Evolutionary conservation across 176 grass and related monocot species (phyloP), one percentile per base, ranked within the genome.

Genomic region (Canna indica): DNA sequence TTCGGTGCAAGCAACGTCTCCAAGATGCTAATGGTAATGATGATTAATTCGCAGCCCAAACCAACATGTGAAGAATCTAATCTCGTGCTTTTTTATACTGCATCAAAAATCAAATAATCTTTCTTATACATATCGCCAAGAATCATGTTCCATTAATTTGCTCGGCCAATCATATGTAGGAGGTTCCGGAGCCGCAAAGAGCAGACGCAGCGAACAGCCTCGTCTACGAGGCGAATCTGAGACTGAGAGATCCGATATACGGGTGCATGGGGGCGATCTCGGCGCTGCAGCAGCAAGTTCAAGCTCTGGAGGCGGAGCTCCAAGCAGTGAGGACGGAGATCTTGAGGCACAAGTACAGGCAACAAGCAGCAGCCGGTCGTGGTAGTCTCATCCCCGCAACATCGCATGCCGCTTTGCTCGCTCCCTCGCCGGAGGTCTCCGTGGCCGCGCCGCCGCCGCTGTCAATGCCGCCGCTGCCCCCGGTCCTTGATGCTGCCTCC

Each of bases 1-100:
- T 97, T 97, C 75, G 94, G 94, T 44, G 89, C 89, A 59, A 92
- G 86, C 89, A 97, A 97, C 57, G 84, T 97, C 80, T 97, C 93
- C 82, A 97, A 97, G 88, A 81, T 97, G 85, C 88, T 97, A 65
- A 57, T 90, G 86, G 93, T 92, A 74, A 15, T 18, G 47, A 18
- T 50, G 16, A 26, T 30, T 30, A 13, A 30, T 24, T 27, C 29
- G 12, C n/a, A n/a, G n/a, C n/a, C n/a, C n/a, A n/a, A n/a, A n/a
- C n/a, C n/a, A n/a, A n/a, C n/a, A n/a, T n/a, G n/a, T n/a, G n/a
- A n/a, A n/a, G n/a, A n/a, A n/a, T n/a, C n/a, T n/a, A n/a, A n/a
- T n/a, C n/a, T n/a, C n/a, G n/a, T n/a, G n/a, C n/a, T n/a, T n/a
- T n/a, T n/a, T n/a, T n/a, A n/a, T n/a, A n/a, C n/a, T n/a, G n/a